phyloP scores from a whole-genome alignment of 2,329 filamentous ascomycete genomes.

The Colletotrichum limetticola region DNA sequence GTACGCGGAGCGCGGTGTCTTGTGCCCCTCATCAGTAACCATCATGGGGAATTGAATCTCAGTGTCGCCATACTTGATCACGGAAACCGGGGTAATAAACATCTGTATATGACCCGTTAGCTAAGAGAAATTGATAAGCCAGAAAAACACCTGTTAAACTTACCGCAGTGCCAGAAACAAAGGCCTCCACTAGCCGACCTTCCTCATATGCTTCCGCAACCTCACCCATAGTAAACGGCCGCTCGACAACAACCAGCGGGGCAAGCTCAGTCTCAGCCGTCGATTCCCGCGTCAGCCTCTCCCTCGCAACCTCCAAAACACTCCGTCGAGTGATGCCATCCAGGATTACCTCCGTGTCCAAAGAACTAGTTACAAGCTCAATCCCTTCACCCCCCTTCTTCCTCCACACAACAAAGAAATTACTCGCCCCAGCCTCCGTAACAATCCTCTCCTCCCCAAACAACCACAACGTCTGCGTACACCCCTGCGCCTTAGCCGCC shows the following conservation, averaged over 20 bases:
- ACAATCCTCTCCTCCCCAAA: constrained; percentile 66
- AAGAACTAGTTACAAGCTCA: constrained; percentile 84
- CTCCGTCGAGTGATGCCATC: constrained; percentile 87
- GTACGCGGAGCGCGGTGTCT: constrained; percentile 46
- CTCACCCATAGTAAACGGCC: constrained; percentile 84
- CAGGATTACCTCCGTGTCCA: constrained; percentile 85
- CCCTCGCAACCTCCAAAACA: constrained; percentile 76
- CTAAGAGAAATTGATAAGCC: not conserved
- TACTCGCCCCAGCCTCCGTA: constrained; percentile 71
- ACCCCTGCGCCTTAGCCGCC: constrained; percentile 63
- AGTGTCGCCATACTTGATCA: constrained; percentile 73
- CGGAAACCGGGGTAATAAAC: constrained; percentile 76
- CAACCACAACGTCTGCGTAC: constrained; percentile 71
- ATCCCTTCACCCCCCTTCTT: constrained; percentile 56
- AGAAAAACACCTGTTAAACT: constrained; percentile 46
- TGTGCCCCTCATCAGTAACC: constrained; percentile 54
- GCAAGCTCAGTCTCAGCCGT: constrained; percentile 44
- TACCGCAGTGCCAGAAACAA: constrained; percentile 87
- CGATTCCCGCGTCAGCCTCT: constrained; percentile 67
- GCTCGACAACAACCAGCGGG: constrained; percentile 72
- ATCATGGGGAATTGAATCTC: constrained; percentile 70
- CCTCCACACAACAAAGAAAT: constrained; percentile 70
- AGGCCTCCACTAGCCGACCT: constrained; percentile 83
- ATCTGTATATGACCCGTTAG: constrained; percentile 56
- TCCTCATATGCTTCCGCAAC: constrained; percentile 78